Conservation (phyloP, 108 stramenopile genomes). For the Pseudonitzschia delicatissima region DNA sequence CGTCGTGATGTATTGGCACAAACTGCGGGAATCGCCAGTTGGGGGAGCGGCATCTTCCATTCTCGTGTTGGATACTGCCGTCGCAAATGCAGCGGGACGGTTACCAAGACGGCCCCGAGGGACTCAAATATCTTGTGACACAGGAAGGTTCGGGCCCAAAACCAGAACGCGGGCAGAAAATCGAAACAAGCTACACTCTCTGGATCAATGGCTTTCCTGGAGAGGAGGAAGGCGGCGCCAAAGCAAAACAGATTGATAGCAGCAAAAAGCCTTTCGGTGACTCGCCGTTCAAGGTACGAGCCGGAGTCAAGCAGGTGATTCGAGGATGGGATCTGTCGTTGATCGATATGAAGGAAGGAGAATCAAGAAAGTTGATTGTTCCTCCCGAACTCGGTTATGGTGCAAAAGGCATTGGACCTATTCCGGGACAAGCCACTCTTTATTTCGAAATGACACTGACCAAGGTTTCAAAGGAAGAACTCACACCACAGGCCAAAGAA, state of each 20-base stretch:
- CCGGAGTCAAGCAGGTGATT: slow-evolving; percentile 59
- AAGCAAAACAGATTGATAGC: slow-evolving; percentile 35
- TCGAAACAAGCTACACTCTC: slow-evolving; percentile 43
- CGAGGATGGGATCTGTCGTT: slow-evolving; percentile 74
- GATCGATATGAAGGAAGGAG: slow-evolving; percentile 66
- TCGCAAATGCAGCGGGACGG: slow-evolving; percentile 2
- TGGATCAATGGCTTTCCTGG: slow-evolving; percentile 43
- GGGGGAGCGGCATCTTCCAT: neutral
- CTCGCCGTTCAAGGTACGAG: slow-evolving; percentile 40
- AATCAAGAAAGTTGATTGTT: slow-evolving; percentile 46
- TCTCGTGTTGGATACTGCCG: neutral
- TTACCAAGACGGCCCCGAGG: slow-evolving; percentile 34
- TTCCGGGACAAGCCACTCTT: slow-evolving; percentile 61
- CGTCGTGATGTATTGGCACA: neutral
- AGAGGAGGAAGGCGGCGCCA: slow-evolving; percentile 16
- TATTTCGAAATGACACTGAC: slow-evolving; percentile 68
- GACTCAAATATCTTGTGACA: slow-evolving; percentile 44
- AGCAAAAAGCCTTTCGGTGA: slow-evolving; percentile 29
- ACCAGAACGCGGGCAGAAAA: slow-evolving; percentile 44
- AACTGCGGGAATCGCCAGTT: neutral
- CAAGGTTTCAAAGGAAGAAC: slow-evolving; percentile 28
- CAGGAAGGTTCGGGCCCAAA: slow-evolving; percentile 15
- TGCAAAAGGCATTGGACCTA: slow-evolving; percentile 47
- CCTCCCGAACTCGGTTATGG: slow-evolving; percentile 79
- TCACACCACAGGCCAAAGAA: slow-evolving; percentile 29